Evolutionary conservation across 2,329 filamentous ascomycete genomes (phyloP).

Genomic region (Emericellopsis cladophorae): DNA sequence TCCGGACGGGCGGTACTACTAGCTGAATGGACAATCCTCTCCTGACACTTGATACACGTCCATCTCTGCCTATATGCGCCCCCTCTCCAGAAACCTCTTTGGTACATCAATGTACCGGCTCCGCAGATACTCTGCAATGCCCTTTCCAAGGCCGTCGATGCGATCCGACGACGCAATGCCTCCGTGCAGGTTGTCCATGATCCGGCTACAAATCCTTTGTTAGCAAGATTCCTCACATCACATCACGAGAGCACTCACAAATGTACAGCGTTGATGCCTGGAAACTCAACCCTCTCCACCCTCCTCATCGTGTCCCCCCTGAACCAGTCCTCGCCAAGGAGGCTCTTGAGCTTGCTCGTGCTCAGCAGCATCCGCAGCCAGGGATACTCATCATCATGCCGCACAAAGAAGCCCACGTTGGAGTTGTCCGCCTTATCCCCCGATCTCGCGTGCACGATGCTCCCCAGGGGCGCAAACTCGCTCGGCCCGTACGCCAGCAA

Average conservation of each 20-base stretch:
- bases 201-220: conserved; percentile 6
- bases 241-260: conserved; percentile 6
- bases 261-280: conserved; percentile 16
- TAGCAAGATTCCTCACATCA: conserved; percentile 9
- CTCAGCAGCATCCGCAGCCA: conserved; percentile 27
- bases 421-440: conserved; percentile 25
- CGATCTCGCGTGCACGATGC: conserved; percentile 10
- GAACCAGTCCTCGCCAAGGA: conserved; percentile 10
- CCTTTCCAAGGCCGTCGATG: conserved; percentile 33
- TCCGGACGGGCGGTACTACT: not conserved
- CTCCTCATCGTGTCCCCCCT: conserved; percentile 15
- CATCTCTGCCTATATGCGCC: conserved; percentile 11
- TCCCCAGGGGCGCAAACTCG: conserved; percentile 10
- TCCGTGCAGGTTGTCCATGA: conserved; percentile 31
- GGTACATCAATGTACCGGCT: conserved; percentile 31
- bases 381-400: conserved; percentile 24
- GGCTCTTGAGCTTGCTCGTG: conserved; percentile 17
- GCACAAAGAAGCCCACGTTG: conserved; percentile 29
- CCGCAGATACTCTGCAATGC: conserved; percentile 28
- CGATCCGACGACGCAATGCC: conserved; percentile 26
- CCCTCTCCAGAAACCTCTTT: conserved; percentile 25
- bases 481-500: conserved; percentile 11
- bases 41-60: not conserved
- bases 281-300: conserved; percentile 28
- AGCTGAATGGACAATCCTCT: not conserved